phyloP scores from a whole-genome alignment of 805 yeast species.

The Saturnispora saitoi region DNA sequence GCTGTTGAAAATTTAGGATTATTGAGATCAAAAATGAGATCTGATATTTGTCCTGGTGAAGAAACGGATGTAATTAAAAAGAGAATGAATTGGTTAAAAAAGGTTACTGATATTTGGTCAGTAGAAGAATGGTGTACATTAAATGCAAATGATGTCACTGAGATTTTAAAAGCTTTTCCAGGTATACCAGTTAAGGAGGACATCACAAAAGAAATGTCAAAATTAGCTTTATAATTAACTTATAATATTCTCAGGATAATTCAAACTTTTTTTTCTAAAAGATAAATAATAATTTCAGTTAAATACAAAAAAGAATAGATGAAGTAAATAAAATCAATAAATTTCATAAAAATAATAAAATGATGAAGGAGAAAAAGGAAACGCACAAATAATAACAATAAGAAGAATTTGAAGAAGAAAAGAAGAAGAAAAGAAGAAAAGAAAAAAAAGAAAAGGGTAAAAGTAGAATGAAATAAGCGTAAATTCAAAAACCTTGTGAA shows the following conservation, averaged over 20 bases:
- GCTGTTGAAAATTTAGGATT: slow-evolving; percentile 56
- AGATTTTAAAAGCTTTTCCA: slow-evolving; percentile 42
- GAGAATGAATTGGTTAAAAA: slow-evolving; percentile 67
- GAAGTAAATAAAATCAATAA: slow-evolving; percentile 3
- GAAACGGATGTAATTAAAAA: slow-evolving; percentile 41
- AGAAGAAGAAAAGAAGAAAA: neutral
- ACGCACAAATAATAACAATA: neutral
- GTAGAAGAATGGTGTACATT: slow-evolving; percentile 53
- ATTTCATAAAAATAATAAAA: neutral
- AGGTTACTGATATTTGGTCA: slow-evolving; percentile 50
- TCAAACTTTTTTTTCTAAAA: neutral
- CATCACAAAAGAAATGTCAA: neutral
- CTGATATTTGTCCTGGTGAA: slow-evolving; percentile 34
- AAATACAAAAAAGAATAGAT: slow-evolving; percentile 6
- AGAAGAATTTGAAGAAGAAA: neutral
- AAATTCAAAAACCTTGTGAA: neutral
- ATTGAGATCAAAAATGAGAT: slow-evolving; percentile 43
- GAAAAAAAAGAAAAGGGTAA: neutral
- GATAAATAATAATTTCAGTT: neutral
- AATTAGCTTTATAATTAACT: neutral
- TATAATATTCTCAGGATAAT: neutral
- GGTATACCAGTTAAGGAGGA: slow-evolving; percentile 30
- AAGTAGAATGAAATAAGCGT: neutral
- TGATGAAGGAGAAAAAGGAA: neutral
- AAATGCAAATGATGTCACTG: slow-evolving; percentile 29